phyloP scores from a whole-genome alignment of 73 alveolate species.

The Symbiodinium pilosum region DNA sequence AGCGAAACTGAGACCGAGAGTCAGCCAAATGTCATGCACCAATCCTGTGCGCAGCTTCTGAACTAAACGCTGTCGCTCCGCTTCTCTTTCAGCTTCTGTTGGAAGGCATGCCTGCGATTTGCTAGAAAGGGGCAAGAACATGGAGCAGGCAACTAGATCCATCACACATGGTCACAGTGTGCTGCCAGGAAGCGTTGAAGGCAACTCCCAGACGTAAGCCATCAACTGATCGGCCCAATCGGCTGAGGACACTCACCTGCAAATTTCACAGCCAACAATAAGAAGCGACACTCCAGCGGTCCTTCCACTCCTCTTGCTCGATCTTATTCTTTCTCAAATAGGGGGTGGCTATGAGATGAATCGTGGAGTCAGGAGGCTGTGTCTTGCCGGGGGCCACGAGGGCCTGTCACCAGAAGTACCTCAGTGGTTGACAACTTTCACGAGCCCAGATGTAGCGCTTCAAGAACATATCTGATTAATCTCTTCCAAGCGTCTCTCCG shows the following conservation, averaged over 20 bases:
- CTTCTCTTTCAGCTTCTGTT: conserved; percentile 52
- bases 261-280: not conserved
- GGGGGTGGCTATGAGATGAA: not conserved
- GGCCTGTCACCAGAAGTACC: conserved; percentile 74
- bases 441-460: too few relatives aligned
- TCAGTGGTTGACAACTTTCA: too few relatives aligned
- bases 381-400: conserved; percentile 70
- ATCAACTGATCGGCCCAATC: conserved; percentile 3
- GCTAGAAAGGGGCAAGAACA: not conserved
- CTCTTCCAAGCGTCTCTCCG: conserved; percentile 60
- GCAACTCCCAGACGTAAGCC: conserved; percentile 74
- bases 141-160: not conserved
- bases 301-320: not conserved
- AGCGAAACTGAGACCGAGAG: too few relatives aligned
- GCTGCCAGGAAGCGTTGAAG: conserved; percentile 35
- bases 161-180: not conserved
- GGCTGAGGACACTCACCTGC: conserved; percentile 45
- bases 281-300: too few relatives aligned
- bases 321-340: not conserved
- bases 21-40: conserved; percentile 78
- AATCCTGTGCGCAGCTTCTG: conserved; percentile 66
- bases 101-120: conserved; percentile 55
- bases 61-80: conserved; percentile 55
- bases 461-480: too few relatives aligned
- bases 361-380: not conserved